Conservation (phyloP, 352 stramenopile species). For the Phytophthora ramorum region DNA sequence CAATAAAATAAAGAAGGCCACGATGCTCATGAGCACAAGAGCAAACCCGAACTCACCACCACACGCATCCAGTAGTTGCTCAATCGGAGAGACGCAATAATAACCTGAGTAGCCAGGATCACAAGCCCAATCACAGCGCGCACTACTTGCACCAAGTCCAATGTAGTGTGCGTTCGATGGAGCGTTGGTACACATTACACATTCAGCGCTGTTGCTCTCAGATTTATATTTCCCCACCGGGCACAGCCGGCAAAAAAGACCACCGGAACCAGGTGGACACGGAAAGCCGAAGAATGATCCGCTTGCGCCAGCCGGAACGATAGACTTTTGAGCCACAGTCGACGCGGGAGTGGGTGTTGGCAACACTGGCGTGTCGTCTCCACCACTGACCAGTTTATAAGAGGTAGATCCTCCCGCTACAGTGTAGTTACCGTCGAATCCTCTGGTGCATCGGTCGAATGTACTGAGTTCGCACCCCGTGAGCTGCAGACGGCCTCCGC, state of each 20-base stretch:
- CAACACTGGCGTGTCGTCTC: slow-evolving; percentile 16
- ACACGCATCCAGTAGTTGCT: slow-evolving; percentile 79
- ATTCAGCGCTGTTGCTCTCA: slow-evolving; percentile 83
- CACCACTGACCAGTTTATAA: slow-evolving; percentile 26
- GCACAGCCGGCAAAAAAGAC: slow-evolving; percentile 76
- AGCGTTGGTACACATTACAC: slow-evolving; percentile 62
- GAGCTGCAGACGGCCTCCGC: slow-evolving; percentile 75
- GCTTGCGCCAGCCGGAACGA: slow-evolving; percentile 48
- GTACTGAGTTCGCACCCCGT: slow-evolving; percentile 69
- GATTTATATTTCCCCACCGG: slow-evolving; percentile 72
- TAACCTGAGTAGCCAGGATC: slow-evolving; percentile 79
- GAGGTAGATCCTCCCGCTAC: slow-evolving; percentile 67
- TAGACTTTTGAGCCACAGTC: slow-evolving; percentile 21
- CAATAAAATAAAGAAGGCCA: slow-evolving; percentile 74
- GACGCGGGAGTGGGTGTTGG: slow-evolving; percentile 28
- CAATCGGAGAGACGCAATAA: slow-evolving; percentile 75
- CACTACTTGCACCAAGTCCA: slow-evolving; percentile 47
- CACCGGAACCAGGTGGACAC: slow-evolving; percentile 76
- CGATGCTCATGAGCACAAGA: slow-evolving; percentile 70
- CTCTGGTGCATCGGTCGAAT: slow-evolving; percentile 69
- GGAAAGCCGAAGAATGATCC: slow-evolving; percentile 84
- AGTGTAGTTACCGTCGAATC: slow-evolving; percentile 83
- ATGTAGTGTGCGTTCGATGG: slow-evolving; percentile 78
- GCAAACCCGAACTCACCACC: slow-evolving; percentile 79
- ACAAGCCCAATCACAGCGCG: slow-evolving; percentile 74